Percentiles rank a stretch among this genome's conserved stretches.
These are phyloP conservation scores for Pestalotiopsis sp. DNA, from an alignment of 2,329 filamentous ascomycete species.

Conservation along the genomic window DNA sequence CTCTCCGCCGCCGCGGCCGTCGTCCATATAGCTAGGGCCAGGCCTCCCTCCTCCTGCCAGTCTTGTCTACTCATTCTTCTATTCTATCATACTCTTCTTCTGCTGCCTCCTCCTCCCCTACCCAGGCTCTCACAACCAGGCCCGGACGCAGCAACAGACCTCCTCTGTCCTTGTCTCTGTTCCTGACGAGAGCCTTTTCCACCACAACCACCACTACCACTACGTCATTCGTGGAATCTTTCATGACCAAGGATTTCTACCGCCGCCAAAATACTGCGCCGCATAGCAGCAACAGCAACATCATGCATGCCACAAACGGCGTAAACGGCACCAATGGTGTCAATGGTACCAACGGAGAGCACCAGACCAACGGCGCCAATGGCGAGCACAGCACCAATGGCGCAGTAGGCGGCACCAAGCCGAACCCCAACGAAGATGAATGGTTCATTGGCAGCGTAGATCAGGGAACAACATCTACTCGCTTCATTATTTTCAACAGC, in stretches of 20 bases:
- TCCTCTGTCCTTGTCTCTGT: not conserved
- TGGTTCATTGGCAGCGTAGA: slow-evolving; percentile 87
- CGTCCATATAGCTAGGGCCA: slow-evolving; percentile 16
- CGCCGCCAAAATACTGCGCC: slow-evolving; percentile 1
- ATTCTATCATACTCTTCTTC: slow-evolving; percentile 2
- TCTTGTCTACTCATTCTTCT: slow-evolving; percentile 4
- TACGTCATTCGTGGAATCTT: not conserved
- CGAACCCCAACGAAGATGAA: slow-evolving; percentile 36
- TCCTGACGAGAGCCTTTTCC: not conserved
- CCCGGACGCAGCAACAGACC: not conserved
- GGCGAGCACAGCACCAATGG: slow-evolving; percentile 3
- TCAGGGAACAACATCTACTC: slow-evolving; percentile 85
- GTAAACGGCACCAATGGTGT: slow-evolving; percentile 3
- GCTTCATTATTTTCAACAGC: slow-evolving; percentile 88
- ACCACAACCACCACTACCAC: slow-evolving; percentile 8
- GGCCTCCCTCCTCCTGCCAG: slow-evolving; percentile 9
- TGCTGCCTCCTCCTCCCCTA: not conserved
- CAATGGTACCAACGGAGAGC: not conserved
- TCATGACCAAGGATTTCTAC: not conserved
- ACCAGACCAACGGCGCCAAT: not conserved
- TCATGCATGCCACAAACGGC: slow-evolving; percentile 12
- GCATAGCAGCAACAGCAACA: slow-evolving; percentile 12
- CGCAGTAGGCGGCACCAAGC: not conserved
- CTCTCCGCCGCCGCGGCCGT: slow-evolving; percentile 11
- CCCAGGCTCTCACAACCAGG: slow-evolving; percentile 3